Conservation (phyloP, 2,329 filamentous ascomycete species). For the Bipolaris victoriae region DNA sequence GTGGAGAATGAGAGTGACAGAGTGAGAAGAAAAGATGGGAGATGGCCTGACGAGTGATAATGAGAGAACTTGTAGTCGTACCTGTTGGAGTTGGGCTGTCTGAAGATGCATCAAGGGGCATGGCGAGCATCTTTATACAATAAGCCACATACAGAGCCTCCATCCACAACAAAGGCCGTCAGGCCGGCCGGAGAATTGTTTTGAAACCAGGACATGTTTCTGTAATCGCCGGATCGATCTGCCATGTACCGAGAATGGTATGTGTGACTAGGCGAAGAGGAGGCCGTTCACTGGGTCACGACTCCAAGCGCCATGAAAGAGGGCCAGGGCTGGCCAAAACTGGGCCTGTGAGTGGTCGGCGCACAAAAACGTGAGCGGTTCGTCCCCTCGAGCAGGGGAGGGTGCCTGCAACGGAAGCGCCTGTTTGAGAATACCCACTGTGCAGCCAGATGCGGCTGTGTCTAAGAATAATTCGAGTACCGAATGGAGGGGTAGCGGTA, state of each 20-base stretch:
- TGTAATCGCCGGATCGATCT: constrained; percentile 49
- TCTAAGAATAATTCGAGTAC: constrained; percentile 47
- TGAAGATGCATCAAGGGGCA: constrained; percentile 29
- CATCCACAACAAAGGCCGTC: constrained; percentile 34
- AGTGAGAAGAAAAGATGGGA: constrained; percentile 41
- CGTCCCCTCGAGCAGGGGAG: constrained; percentile 33
- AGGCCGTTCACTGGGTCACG: constrained; percentile 39
- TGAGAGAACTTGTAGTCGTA: constrained; percentile 42
- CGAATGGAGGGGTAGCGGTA: constrained; percentile 30
- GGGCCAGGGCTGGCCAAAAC: constrained; percentile 31
- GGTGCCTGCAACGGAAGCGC: constrained; percentile 40
- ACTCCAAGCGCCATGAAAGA: constrained; percentile 42
- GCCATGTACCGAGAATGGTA: constrained; percentile 32
- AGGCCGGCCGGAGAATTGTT: constrained; percentile 45
- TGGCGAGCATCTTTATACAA: constrained; percentile 42
- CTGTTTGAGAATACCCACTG: constrained; percentile 42
- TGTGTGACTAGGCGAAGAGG: constrained; percentile 39
- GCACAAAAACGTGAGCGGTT: constrained; percentile 32
- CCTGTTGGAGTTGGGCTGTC: constrained; percentile 35
- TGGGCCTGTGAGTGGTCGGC: constrained; percentile 42
- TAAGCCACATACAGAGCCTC: constrained; percentile 36
- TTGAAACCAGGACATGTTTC: constrained; percentile 50
- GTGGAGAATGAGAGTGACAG: constrained; percentile 40
- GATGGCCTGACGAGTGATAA: constrained; percentile 42
- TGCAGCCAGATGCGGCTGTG: constrained; percentile 41